Conservation (phyloP, 2,329 filamentous ascomycete species). For the Ophiosphaerella korrae region DNA sequence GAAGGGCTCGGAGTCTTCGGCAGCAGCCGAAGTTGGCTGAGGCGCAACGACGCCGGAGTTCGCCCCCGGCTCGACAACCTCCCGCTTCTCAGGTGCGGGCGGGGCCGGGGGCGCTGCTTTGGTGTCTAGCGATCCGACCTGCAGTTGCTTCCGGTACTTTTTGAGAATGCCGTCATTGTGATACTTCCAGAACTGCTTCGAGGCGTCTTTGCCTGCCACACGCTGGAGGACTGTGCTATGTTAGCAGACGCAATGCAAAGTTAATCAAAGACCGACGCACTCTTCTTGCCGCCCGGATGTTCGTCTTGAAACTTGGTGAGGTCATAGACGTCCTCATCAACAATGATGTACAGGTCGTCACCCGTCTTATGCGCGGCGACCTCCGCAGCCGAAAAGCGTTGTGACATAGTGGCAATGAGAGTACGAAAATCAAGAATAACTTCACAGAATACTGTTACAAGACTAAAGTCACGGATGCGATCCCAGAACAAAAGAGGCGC, state of each 20-base stretch:
- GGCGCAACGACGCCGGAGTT: constrained; percentile 60
- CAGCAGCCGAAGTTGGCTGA: constrained; percentile 44
- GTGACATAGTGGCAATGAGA: constrained; percentile 68
- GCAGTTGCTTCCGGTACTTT: constrained; percentile 65
- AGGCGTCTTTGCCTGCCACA: constrained; percentile 69
- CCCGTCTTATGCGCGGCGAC: constrained; percentile 91
- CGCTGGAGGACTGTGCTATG: constrained; percentile 61
- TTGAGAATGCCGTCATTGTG: constrained; percentile 66
- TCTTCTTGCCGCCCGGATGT: constrained; percentile 72
- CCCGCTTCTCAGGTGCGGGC: constrained; percentile 54
- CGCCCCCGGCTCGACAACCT: constrained; percentile 62
- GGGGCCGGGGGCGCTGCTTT: constrained; percentile 66
- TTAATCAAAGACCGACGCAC: constrained; percentile 49
- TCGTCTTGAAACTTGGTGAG: constrained; percentile 69
- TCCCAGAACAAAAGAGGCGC: constrained; percentile 27
- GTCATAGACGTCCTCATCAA: constrained; percentile 96
- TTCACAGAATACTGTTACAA: constrained; percentile 15
- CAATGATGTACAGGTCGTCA: constrained; percentile 83
- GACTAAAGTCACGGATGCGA: constrained; percentile 8
- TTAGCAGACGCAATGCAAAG: constrained; percentile 16
- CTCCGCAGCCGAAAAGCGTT: constrained; percentile 81
- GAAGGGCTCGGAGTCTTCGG: constrained; percentile 70
- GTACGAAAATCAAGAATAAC: constrained; percentile 9
- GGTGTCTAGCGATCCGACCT: constrained; percentile 77
- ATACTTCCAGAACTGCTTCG: constrained; percentile 71